Percentiles rank a stretch among this genome's conserved stretches.
phyloP scores from a whole-genome alignment of 2,329 filamentous ascomycete genomes.

The Talaromyces sp. region DNA sequence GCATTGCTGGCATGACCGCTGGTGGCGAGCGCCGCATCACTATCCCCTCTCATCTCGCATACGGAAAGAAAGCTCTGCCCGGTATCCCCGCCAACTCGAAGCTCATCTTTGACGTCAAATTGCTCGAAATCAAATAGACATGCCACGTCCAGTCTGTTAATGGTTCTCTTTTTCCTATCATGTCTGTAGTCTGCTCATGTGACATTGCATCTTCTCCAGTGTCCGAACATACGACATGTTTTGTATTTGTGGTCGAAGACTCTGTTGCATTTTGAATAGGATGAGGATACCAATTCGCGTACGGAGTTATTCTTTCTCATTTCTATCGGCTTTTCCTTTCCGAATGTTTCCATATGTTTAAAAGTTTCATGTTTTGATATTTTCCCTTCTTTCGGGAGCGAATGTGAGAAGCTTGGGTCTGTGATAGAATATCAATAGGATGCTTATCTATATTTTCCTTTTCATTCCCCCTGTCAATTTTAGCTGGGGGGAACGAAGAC shows the following conservation, averaged over 20 bases:
- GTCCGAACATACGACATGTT: conserved; percentile 35
- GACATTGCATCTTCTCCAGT: conserved; percentile 31
- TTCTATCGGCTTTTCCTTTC: not conserved
- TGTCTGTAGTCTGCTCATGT: conserved; percentile 18
- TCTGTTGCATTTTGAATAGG: conserved; percentile 28
- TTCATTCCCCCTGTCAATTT: not conserved
- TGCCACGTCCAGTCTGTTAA: not conserved
- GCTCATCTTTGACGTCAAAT: conserved; percentile 86
- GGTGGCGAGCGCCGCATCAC: conserved; percentile 91
- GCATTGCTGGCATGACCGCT: conserved; percentile 84
- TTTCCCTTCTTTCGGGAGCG: not conserved
- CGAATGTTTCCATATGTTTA: conserved; percentile 14
- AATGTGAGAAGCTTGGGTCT: not conserved
- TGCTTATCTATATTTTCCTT: conserved; percentile 19
- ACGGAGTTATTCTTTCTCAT: conserved; percentile 19
- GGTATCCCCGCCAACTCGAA: conserved; percentile 90
- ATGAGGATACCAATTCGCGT: conserved; percentile 32
- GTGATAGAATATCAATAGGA: conserved; percentile 14
- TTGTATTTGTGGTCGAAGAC: conserved; percentile 28
- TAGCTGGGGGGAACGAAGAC: not conserved
- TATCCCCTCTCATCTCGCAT: conserved; percentile 81
- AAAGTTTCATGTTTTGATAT: conserved; percentile 12
- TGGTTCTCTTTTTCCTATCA: conserved; percentile 16
- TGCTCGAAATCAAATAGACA: conserved; percentile 74
- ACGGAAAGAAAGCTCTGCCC: conserved; percentile 76